phyloP scores from a whole-genome alignment of 495 filamentous ascomycete species.

The Penicillium ochrochloron region DNA sequence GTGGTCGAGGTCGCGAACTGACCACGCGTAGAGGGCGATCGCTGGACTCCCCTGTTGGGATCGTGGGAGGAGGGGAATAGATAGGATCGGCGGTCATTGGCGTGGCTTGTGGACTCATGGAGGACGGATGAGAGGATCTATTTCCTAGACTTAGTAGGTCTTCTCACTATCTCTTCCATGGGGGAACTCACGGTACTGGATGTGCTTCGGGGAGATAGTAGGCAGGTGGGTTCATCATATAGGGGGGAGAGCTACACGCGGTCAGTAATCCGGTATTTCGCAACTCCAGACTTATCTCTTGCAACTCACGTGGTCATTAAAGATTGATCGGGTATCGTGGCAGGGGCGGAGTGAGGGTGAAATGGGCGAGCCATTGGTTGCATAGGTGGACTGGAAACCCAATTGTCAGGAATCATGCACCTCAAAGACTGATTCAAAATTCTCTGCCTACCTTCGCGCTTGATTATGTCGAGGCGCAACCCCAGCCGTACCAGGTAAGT shows the following conservation, averaged over 20 bases:
- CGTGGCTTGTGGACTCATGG: slow-evolving; percentile 37
- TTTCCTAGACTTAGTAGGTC: background rate
- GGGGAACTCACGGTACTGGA: slow-evolving; percentile 26
- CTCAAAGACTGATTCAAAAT: background rate
- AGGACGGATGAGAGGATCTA: slow-evolving; percentile 26
- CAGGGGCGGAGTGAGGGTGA: slow-evolving; percentile 19
- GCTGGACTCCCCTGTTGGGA: slow-evolving; percentile 23
- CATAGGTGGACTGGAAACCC: slow-evolving; percentile 24
- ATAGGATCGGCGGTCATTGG: slow-evolving; percentile 36
- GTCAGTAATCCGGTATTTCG: background rate
- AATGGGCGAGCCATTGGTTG: slow-evolving; percentile 24
- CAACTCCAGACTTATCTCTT: background rate
- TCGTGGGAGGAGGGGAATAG: slow-evolving; percentile 40
- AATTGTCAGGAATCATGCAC: background rate
- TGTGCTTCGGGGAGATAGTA: slow-evolving; percentile 31
- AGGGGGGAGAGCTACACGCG: slow-evolving; percentile 19
- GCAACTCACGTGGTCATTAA: slow-evolving; percentile 32
- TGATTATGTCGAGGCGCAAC: slow-evolving; percentile 21
- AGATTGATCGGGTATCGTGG: slow-evolving; percentile 24
- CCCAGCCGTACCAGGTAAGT: slow-evolving; percentile 21
- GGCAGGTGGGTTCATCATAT: slow-evolving; percentile 32
- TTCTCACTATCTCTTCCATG: background rate
- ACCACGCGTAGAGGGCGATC: slow-evolving; percentile 68
- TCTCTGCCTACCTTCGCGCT: slow-evolving; percentile 25
- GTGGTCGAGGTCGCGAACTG: slow-evolving; percentile 79